phyloP scores from a whole-genome alignment of 306 rosid genomes.

The Corylus avellana region DNA sequence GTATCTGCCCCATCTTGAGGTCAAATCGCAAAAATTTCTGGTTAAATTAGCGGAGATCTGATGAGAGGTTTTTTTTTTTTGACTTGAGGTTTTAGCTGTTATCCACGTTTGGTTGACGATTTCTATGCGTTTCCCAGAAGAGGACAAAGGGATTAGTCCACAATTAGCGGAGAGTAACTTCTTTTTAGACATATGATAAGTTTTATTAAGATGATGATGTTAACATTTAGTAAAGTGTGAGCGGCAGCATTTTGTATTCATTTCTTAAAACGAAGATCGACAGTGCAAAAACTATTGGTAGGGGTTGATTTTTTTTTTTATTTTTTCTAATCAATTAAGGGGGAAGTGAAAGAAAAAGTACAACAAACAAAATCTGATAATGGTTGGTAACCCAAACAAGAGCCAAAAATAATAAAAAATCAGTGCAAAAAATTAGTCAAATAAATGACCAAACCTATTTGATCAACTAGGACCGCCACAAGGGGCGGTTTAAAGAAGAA shows the following conservation, averaged over 20 bases:
- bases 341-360: neutral
- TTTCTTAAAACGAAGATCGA: neutral
- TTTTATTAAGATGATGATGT: neutral
- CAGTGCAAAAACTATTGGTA: neutral
- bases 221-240: neutral
- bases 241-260: neutral
- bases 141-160: constrained; percentile 45
- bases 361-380: no score
- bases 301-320: neutral
- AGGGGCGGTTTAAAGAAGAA: no score
- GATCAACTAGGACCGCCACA: no score
- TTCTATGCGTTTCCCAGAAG: constrained; percentile 25
- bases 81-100: constrained; percentile 55
- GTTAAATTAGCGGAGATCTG: constrained; percentile 21
- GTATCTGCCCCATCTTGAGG: neutral
- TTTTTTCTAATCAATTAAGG: no score
- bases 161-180: constrained; percentile 51
- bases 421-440: no score
- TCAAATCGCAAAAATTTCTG: constrained; percentile 10
- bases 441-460: no score
- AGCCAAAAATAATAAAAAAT: no score
- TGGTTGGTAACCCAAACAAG: no score
- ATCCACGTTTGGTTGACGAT: constrained; percentile 37
- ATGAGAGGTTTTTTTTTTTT: neutral
- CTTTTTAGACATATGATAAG: neutral